phyloP scores from a whole-genome alignment of 306 rosid genomes.

The Trifolium pratense region DNA sequence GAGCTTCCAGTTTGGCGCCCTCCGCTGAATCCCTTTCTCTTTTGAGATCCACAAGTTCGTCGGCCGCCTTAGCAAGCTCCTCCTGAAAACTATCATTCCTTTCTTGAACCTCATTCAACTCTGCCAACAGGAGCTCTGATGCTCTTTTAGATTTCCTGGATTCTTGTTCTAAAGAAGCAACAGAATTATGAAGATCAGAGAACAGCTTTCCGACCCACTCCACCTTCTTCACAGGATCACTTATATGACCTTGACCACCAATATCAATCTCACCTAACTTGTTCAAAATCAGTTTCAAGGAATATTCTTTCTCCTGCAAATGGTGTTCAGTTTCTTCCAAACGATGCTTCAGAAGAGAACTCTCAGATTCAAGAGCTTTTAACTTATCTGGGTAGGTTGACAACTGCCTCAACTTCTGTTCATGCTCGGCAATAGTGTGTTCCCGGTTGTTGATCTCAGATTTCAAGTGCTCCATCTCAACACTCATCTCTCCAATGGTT shows the following conservation, averaged over 20 bases:
- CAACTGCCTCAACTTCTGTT: slow-evolving; percentile 62
- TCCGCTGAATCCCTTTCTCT: slow-evolving; percentile 72
- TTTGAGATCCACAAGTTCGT: slow-evolving; percentile 66
- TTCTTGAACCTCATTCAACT: slow-evolving; percentile 96
- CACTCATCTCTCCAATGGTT: slow-evolving; percentile 63
- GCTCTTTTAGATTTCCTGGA: slow-evolving; percentile 85
- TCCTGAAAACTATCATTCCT: slow-evolving; percentile 94
- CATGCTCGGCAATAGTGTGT: slow-evolving; percentile 62
- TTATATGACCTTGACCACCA: slow-evolving; percentile 50
- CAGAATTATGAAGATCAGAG: slow-evolving; percentile 52
- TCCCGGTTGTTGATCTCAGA: slow-evolving; percentile 62
- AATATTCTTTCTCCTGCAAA: slow-evolving; percentile 69
- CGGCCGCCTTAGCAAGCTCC: slow-evolving; percentile 65
- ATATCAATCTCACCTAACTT: slow-evolving; percentile 65
- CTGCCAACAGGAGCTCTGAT: slow-evolving; percentile 89
- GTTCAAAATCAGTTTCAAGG: slow-evolving; percentile 58
- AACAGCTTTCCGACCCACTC: slow-evolving; percentile 67
- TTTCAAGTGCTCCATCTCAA: slow-evolving; percentile 66
- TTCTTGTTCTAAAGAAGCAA: slow-evolving; percentile 75
- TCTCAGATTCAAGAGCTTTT: slow-evolving; percentile 76
- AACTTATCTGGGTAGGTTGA: slow-evolving; percentile 63
- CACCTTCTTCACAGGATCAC: slow-evolving; percentile 73
- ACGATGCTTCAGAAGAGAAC: slow-evolving; percentile 57
- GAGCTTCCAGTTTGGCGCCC: slow-evolving; percentile 72
- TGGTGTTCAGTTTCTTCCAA: slow-evolving; percentile 64